Conservation (phyloP, 2,329 filamentous ascomycete species). For the Gyromitra esculenta region DNA sequence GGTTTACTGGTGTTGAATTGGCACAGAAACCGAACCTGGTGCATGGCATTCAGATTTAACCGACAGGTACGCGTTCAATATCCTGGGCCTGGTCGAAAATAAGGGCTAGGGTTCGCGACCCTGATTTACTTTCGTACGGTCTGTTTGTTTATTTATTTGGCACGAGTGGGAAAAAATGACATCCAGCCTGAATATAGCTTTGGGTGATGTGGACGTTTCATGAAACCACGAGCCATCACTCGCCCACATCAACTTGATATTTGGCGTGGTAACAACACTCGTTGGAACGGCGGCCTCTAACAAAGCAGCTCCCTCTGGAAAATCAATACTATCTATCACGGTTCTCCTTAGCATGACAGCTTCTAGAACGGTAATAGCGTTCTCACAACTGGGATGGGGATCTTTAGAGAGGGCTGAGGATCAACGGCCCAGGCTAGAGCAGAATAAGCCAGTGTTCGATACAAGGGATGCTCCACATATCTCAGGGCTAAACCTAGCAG, state of each 20-base stretch:
- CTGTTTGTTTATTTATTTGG: neutral
- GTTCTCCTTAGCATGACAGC: no score
- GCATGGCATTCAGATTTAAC: constrained; percentile 11
- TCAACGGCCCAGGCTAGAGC: no score
- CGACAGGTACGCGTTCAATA: neutral
- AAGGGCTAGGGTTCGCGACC: constrained; percentile 22
- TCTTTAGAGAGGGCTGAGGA: no score
- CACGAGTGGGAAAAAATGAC: neutral
- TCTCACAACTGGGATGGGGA: no score
- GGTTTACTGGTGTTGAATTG: neutral
- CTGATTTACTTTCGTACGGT: neutral
- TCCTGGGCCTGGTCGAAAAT: constrained; percentile 14
- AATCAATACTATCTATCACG: neutral
- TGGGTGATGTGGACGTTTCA: neutral
- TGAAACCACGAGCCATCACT: neutral
- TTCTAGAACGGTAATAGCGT: no score
- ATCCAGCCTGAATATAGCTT: no score
- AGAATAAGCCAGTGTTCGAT: no score
- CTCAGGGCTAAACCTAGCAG: no score
- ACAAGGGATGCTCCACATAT: no score
- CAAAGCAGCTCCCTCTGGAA: neutral
- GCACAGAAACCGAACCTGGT: neutral
- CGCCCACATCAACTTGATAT: neutral
- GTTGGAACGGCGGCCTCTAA: no score
- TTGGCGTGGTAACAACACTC: no score